Evolutionary conservation across 1,284 basidiomycete species (phyloP).

Genomic region (Schizophyllum amplum): DNA sequence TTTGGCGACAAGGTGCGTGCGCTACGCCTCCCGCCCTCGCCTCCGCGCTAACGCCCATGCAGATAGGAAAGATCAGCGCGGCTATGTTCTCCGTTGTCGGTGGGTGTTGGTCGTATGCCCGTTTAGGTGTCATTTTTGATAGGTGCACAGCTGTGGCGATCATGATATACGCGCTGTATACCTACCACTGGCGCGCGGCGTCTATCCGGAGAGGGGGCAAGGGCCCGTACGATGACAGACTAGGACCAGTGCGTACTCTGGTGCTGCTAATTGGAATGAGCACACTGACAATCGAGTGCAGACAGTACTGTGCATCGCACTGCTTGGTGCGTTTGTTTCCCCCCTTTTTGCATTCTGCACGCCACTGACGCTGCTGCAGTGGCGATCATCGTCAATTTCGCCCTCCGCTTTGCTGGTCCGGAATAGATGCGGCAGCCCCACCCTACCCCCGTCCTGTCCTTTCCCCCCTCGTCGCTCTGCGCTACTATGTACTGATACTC

Average conservation of each 20-base stretch:
- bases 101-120: slow-evolving; percentile 30
- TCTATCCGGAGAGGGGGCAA: slow-evolving; percentile 89
- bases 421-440: not conserved
- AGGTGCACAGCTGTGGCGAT: slow-evolving; percentile 81
- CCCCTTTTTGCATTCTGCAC: slow-evolving; percentile 4
- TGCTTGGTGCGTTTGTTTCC: slow-evolving; percentile 57
- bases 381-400: slow-evolving; percentile 85
- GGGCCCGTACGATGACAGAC: slow-evolving; percentile 94
- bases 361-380: slow-evolving; percentile 34
- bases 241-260: slow-evolving; percentile 49
- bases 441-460: not conserved
- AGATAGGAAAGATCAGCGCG: slow-evolving; percentile 86
- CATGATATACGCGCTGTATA: slow-evolving; percentile 93
- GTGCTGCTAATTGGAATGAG: slow-evolving; percentile 4
- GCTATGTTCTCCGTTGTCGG: slow-evolving; percentile 90
- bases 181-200: slow-evolving; percentile 93
- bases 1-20: slow-evolving; percentile 83
- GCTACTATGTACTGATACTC: not conserved
- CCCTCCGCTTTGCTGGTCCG: slow-evolving; percentile 62
- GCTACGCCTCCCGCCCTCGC: not conserved
- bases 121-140: not conserved
- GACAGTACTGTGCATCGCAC: slow-evolving; percentile 81
- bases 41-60: not conserved
- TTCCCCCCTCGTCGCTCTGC: not conserved
- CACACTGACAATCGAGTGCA: slow-evolving; percentile 22